Conservation (phyloP, 192 early-diverging fungal genomes). For the Gamsiella multidivaricata region DNA sequence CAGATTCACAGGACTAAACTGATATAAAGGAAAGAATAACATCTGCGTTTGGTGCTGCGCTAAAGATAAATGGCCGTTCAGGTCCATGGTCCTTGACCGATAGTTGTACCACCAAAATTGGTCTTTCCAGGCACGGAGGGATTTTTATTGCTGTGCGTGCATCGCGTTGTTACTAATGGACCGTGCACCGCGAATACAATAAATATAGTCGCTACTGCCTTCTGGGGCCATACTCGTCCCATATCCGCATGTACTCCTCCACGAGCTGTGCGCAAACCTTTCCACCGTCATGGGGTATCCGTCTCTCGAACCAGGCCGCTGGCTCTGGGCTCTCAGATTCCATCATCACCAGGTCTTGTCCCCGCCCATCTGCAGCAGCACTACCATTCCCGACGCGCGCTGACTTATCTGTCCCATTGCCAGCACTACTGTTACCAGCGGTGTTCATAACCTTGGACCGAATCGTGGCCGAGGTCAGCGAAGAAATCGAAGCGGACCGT, state of each 20-base stretch:
- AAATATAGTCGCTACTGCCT: background rate
- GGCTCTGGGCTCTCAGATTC: background rate
- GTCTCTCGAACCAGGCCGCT: conserved; percentile 24
- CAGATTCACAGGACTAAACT: too few relatives aligned
- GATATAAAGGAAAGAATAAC: too few relatives aligned
- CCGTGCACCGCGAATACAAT: background rate
- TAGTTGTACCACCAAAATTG: too few relatives aligned
- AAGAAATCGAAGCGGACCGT: conserved; percentile 20
- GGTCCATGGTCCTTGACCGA: too few relatives aligned
- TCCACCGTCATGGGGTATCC: conserved; percentile 43
- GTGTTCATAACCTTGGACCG: conserved; percentile 2
- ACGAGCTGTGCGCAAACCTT: conserved; percentile 32
- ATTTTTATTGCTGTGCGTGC: background rate
- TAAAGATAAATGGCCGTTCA: too few relatives aligned
- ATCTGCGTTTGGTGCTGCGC: too few relatives aligned
- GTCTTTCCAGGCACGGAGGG: too few relatives aligned
- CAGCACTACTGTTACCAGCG: background rate
- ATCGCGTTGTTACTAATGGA: background rate
- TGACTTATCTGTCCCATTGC: background rate
- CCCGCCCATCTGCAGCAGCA: background rate
- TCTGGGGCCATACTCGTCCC: conserved; percentile 14
- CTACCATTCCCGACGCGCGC: background rate
- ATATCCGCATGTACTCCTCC: conserved; percentile 40
- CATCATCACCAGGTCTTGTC: background rate
- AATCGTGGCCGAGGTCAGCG: conserved; percentile 24